Conservation (phyloP, 768 basidiomycete genomes). For the Gymnopilus dilepis region DNA sequence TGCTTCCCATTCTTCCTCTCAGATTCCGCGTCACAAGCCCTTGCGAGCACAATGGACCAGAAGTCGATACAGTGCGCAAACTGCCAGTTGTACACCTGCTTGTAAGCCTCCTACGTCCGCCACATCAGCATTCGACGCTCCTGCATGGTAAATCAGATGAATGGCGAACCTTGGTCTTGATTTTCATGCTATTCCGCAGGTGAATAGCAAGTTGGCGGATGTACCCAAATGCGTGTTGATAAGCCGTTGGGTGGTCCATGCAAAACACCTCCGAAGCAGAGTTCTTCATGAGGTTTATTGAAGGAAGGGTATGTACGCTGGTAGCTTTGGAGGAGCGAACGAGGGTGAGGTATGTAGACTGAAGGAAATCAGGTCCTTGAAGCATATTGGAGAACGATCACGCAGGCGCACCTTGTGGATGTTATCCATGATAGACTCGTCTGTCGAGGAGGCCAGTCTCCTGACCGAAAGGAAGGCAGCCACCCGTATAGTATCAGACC, state of each 20-base stretch:
- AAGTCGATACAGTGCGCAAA: conserved; percentile 96
- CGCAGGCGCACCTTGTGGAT: conserved; percentile 86
- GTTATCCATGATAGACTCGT: conserved; percentile 81
- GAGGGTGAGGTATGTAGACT: conserved; percentile 90
- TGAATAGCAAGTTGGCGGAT: conserved; percentile 95
- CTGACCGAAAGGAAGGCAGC: conserved; percentile 86
- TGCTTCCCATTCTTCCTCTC: conserved; percentile 58
- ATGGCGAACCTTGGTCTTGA: conserved; percentile 72
- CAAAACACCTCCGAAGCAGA: conserved; percentile 93
- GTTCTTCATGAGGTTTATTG: conserved; percentile 97
- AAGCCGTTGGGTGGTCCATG: conserved; percentile 71
- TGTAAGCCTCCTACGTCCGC: conserved; percentile 76
- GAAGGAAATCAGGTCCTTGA: conserved; percentile 5
- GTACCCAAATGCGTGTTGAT: conserved; percentile 96
- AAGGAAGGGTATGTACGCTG: conserved; percentile 84
- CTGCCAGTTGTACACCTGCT: conserved; percentile 99
- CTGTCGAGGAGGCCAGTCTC: conserved; percentile 75
- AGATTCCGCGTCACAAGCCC: conserved; percentile 71
- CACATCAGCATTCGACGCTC: conserved; percentile 15
- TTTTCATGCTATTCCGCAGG: conserved; percentile 89
- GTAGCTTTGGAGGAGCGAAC: conserved; percentile 87
- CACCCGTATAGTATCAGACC: conserved; percentile 81
- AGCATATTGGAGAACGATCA: no score
- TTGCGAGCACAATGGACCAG: conserved; percentile 88
- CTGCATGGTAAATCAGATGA: not conserved